A percentile compares a stretch with the other conserved stretches of the same genome.
Conservation (phyloP, 352 stramenopile genomes). For the Phytophthora brassicae region DNA sequence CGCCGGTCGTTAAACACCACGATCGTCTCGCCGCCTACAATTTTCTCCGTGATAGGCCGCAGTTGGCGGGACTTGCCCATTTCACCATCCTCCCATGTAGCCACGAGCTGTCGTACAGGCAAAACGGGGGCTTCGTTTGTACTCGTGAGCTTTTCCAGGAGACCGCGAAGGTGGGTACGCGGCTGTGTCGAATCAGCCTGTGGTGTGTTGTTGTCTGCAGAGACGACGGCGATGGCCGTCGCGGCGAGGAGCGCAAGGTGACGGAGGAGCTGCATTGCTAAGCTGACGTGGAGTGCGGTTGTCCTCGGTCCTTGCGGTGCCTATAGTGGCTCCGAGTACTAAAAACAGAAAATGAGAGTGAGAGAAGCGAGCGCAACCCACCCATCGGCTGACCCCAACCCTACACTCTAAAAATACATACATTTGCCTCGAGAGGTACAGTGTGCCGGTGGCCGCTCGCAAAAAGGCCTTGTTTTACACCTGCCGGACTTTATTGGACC, state of each 20-base stretch:
- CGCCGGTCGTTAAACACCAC: slow-evolving; percentile 69
- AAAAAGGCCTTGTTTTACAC: background rate
- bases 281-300: background rate
- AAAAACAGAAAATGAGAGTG: slow-evolving; percentile 38
- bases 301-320: slow-evolving; percentile 12
- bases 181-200: slow-evolving; percentile 26
- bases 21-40: slow-evolving; percentile 63
- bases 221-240: slow-evolving; percentile 14
- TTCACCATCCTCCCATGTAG: slow-evolving; percentile 37
- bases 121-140: slow-evolving; percentile 9
- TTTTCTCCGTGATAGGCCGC: slow-evolving; percentile 44
- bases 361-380: slow-evolving; percentile 22
- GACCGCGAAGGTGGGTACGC: slow-evolving; percentile 38
- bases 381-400: background rate
- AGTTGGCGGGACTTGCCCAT: slow-evolving; percentile 28
- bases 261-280: slow-evolving; percentile 25
- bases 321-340: slow-evolving; percentile 11
- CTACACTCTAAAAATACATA: slow-evolving; percentile 30
- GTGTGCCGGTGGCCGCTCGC: background rate
- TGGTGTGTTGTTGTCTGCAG: background rate
- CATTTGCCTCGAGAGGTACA: background rate
- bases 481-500: background rate
- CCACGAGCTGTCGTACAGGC: slow-evolving; percentile 41
- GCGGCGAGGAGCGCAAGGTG: slow-evolving; percentile 28
- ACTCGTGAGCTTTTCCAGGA: slow-evolving; percentile 40